Percentiles rank a stretch among this genome's conserved stretches.
These are phyloP conservation scores for Dispira parvispora DNA, from an alignment of 192 early-diverging fungal species.

Conservation along the genomic window DNA sequence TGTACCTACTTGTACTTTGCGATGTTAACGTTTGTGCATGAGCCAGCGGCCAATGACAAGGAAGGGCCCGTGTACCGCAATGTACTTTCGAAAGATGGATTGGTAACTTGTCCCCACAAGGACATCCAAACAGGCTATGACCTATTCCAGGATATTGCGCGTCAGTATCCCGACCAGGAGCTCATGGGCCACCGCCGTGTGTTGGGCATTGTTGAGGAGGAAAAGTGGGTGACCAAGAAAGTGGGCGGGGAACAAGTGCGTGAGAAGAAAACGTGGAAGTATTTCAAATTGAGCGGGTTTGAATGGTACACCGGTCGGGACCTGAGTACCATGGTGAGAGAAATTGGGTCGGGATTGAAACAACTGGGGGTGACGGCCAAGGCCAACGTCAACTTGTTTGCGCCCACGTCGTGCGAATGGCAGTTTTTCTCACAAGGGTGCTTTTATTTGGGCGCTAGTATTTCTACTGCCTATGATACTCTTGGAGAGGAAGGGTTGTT, in stretches of 20 bases:
- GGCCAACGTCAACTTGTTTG: constrained; percentile 43
- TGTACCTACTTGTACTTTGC: neutral
- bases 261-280: constrained; percentile 70
- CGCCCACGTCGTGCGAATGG: constrained; percentile 41
- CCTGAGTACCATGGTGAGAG: constrained; percentile 29
- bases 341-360: constrained; percentile 54
- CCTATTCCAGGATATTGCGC: constrained; percentile 31
- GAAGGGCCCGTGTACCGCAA: neutral
- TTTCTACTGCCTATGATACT: constrained; percentile 73
- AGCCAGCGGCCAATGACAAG: neutral
- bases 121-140: constrained; percentile 46
- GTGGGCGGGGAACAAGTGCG: constrained; percentile 39
- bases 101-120: neutral
- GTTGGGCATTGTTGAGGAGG: constrained; percentile 46
- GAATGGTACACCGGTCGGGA: constrained; percentile 67
- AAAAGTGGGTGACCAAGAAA: constrained; percentile 56
- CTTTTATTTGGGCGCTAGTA: constrained; percentile 50
- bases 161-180: constrained; percentile 26
- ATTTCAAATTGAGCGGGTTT: constrained; percentile 57
- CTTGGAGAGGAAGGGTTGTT: constrained; percentile 68
- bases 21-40: neutral
- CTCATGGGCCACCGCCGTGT: constrained; percentile 45
- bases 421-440: constrained; percentile 22
- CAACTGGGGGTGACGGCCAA: constrained; percentile 36
- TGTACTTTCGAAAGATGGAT: neutral